These are phyloP conservation scores for Microcos paniculata DNA, from an alignment of 345 rosid species.

Conservation along the genomic window DNA sequence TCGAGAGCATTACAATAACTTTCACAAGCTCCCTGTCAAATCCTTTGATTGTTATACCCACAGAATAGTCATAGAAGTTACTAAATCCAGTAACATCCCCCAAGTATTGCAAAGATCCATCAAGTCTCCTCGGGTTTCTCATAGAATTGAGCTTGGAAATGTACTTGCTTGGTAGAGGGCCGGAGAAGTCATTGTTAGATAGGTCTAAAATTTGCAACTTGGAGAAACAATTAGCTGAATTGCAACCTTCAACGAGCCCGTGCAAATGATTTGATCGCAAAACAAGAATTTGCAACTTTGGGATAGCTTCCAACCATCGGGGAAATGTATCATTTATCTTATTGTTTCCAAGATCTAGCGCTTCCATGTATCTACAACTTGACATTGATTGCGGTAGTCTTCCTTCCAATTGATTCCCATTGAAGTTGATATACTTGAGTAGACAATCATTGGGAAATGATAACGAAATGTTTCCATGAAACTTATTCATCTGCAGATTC, in stretches of 20 bases:
- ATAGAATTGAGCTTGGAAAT: too few species aligned
- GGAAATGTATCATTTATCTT: conserved; percentile 15
- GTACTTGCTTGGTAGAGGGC: conserved; percentile 16
- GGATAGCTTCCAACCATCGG: not conserved
- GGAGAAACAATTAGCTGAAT: not conserved
- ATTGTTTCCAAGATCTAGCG: conserved; percentile 18
- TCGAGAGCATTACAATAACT: conserved; percentile 24
- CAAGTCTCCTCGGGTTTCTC: not conserved
- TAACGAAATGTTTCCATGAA: not conserved
- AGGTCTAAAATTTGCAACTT: conserved; percentile 27
- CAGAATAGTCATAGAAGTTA: not conserved
- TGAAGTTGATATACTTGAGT: not conserved
- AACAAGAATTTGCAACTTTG: not conserved
- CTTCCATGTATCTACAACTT: conserved; percentile 6
- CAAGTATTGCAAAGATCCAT: not conserved
- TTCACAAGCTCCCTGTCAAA: not conserved
- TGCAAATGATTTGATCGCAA: conserved; percentile 23
- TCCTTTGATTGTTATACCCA: conserved; percentile 1
- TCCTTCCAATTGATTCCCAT: not conserved
- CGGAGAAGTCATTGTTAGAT: conserved; percentile 28
- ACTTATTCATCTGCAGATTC: not conserved
- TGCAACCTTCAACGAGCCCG: not conserved
- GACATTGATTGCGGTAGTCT: not conserved
- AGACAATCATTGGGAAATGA: not conserved
- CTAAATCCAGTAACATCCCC: too few species aligned